Evolutionary conservation across 768 basidiomycete species (phyloP).

Genomic region (Nevesoporus exiguus): DNA sequence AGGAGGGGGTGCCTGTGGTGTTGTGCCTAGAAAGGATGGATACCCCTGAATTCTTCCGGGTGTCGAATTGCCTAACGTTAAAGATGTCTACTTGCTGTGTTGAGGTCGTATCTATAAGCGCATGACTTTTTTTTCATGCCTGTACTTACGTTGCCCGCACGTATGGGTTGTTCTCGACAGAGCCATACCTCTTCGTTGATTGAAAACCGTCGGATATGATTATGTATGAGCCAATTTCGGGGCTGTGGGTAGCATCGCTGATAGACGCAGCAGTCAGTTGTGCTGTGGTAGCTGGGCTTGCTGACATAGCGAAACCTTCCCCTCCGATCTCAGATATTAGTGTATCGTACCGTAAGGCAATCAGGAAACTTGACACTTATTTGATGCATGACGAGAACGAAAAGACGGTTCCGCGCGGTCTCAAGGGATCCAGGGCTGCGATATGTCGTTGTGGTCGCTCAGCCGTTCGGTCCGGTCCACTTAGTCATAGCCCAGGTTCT

Average conservation of each 20-base stretch:
- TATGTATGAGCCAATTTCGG: background rate
- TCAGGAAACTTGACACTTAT: too few relatives aligned
- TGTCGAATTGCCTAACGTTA: background rate
- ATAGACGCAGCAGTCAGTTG: background rate
- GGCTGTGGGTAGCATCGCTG: background rate
- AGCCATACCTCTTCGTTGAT: background rate
- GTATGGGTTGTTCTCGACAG: background rate
- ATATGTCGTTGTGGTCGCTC: too few relatives aligned
- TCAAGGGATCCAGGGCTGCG: too few relatives aligned
- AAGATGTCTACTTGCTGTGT: background rate
- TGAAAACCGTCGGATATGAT: background rate
- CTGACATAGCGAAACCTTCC: background rate
- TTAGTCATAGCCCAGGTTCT: too few relatives aligned
- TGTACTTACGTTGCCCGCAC: background rate
- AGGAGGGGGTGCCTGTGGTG: slow-evolving; percentile 46
- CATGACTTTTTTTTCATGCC: background rate
- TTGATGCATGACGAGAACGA: too few relatives aligned
- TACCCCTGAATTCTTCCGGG: slow-evolving; percentile 22
- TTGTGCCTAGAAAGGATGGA: slow-evolving; percentile 44
- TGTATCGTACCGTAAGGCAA: too few relatives aligned
- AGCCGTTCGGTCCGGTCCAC: too few relatives aligned
- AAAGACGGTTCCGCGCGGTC: too few relatives aligned
- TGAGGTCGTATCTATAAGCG: background rate
- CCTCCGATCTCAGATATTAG: too few relatives aligned
- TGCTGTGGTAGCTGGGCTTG: background rate